Base-by-base conservation (phyloP, 345 rosid genomes). In the Raphanus sativus region DNA sequence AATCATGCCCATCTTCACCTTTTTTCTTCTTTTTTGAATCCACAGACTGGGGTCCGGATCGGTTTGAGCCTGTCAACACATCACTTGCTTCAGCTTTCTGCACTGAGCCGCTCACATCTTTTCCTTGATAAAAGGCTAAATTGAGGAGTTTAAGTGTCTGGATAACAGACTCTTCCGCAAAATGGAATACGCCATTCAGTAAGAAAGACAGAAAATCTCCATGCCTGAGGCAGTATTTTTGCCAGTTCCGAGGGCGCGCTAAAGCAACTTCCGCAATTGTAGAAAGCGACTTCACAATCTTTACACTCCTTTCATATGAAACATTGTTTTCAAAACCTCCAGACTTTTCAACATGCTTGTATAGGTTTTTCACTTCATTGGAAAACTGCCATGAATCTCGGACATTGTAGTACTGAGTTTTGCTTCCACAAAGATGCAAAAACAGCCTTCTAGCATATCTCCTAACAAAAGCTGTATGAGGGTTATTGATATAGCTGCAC, bases 231-330 rank as follows among this genome's bases (percentile, higher is more conserved):
- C 99, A 92, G 74, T 91, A 95, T 84, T 92, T 92, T 85, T 95
- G 99, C 99, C 99, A 95, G 84, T 95, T 95, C 45, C 94, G 91
- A 70, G 99, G 99, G 75, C 99, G 84, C n/a, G 94, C 86, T 66
- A 85, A 83, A 64, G 97, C 98, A 63, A 91, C 98, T 84, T 95
- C 99, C 74, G 89, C 97, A 87, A 92, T 95, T 34, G 91, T 86
- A 69, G 94, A 88, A 73, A 95, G 89, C 84, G 94, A 91, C 81
- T 86, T 95, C 28, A 92, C 92, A 79, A 92, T 88, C 88, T 95
- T 92, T 74, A 91, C 96, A 86, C 99, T 88, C 86, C 93, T 87
- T 78, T 95, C 96, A 80, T 92, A 95, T 10, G 94, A 87, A 33
- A 91, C 84, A 79, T 88, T 84, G 85, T 86, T 89, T 79, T 87